These are phyloP conservation scores for Eucalyptus dawsonii DNA, from an alignment of 345 rosid species.

Conservation along the genomic window DNA sequence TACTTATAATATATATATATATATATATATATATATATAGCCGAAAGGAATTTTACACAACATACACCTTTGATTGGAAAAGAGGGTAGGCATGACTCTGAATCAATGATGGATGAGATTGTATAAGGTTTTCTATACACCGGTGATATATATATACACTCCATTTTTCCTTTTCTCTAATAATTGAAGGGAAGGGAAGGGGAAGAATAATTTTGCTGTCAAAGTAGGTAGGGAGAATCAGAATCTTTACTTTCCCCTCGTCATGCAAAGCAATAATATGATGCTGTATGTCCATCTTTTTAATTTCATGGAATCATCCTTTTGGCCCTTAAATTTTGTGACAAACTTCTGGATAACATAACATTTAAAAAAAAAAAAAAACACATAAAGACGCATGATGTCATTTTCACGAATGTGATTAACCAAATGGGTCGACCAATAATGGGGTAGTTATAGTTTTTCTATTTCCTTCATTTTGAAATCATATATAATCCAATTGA, in stretches of 20 bases:
- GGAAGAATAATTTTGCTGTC: neutral
- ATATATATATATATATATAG: neutral
- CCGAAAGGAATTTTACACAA: neutral
- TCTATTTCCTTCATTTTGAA: neutral
- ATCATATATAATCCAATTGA: neutral
- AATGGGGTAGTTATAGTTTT: neutral
- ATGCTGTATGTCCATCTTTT: neutral
- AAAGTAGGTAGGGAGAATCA: neutral
- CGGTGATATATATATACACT: neutral
- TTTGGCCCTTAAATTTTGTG: neutral
- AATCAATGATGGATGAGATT: neutral
- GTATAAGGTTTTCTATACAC: neutral
- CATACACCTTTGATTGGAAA: neutral
- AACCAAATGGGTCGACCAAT: neutral
- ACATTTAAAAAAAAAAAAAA: neutral
- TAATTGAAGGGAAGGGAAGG: neutral
- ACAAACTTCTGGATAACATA: neutral
- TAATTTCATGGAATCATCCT: neutral
- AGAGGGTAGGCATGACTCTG: neutral
- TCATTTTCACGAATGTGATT: neutral
- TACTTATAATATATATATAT: neutral
- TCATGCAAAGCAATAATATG: neutral
- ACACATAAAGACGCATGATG: neutral
- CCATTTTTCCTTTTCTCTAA: neutral
- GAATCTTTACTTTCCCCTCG: neutral